Base-by-base conservation (phyloP, 2,329 filamentous ascomycete genomes). In the Aspergillus fumigatiaffinis region DNA sequence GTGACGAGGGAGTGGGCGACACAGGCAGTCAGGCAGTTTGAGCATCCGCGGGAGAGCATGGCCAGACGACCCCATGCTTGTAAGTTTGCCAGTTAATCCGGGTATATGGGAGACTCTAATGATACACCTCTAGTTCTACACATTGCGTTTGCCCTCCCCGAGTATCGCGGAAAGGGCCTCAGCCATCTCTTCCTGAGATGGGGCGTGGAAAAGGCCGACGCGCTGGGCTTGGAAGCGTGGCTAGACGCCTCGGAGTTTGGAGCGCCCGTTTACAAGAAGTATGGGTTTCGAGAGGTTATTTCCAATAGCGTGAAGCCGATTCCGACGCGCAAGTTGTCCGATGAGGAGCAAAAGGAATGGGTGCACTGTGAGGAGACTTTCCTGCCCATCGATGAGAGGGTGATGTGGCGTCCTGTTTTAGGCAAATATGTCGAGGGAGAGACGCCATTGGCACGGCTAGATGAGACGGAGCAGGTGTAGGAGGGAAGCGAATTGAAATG, bases 151-250 rank as follows among this genome's bases (percentile, higher is more conserved):
- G 65, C 61, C 25, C 55, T 66, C 50, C 70, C 68, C 1, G 57
- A 59, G 28, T 65, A 68, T 54, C 68, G 70, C 21, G 54, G 64
- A 4, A 57, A 53, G 10, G 70, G 70, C 2, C 65, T 63, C 0
- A 64, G 62, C 12, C 57, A 56, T 14, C 49, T 65, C 47, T 58
- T 71, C 21, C 53, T 71, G 3, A 17, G 59, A 42, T 72, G 68
- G 67, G 70, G 70, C 8, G 57, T 58, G 1, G 52, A 56, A 4
- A 64, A 61, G 49, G 69, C 67, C 7, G 68, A 71, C 56, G 57
- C 57, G 9, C 25, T 67, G 29, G 65, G 65, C 3, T 23, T 69
- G 9, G 62, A 62, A 53, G 54, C 51, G n/a, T 68, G 61, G 52
- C 59, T 71, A 2, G 68, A 71, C 20, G 61, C 68, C n/a, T 59